Percentiles rank a stretch among this genome's conserved stretches.
Evolutionary conservation across 2,329 filamentous ascomycete genomes (phyloP).

Genomic region (Raffaelea ambrosiae): DNA sequence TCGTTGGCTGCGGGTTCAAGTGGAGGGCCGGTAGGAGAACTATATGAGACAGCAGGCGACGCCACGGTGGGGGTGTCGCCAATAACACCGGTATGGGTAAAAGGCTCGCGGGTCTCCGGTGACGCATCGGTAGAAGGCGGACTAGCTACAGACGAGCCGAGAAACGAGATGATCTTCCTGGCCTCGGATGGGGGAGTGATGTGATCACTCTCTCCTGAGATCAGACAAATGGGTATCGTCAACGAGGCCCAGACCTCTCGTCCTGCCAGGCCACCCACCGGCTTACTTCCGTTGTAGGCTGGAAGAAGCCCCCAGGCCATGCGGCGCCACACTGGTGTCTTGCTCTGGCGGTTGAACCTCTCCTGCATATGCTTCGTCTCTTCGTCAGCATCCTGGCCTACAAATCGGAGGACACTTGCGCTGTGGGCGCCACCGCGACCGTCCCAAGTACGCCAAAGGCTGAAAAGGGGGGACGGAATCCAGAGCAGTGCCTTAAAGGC

Average conservation of each 20-base stretch:
- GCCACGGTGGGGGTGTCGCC: too few relatives aligned
- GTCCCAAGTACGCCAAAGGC: conserved; percentile 71
- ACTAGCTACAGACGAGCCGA: not conserved
- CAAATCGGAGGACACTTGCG: conserved; percentile 69
- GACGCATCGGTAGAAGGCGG: too few relatives aligned
- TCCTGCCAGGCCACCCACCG: conserved; percentile 59
- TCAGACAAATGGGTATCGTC: conserved; percentile 64
- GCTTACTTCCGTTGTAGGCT: conserved; percentile 40
- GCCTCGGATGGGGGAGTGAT: conserved; percentile 43
- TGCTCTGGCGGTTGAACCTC: conserved; percentile 74
- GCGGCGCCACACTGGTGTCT: conserved; percentile 71
- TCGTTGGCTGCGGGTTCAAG: too few relatives aligned
- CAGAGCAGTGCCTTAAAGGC: conserved; percentile 50
- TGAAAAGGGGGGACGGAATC: conserved; percentile 64
- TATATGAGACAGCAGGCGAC: too few relatives aligned
- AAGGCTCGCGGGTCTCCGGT: too few relatives aligned
- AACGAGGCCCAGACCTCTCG: conserved; percentile 64
- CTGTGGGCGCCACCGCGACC: conserved; percentile 70
- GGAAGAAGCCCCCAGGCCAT: conserved; percentile 70
- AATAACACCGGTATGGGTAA: too few relatives aligned
- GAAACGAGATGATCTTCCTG: conserved; percentile 23
- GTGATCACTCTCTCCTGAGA: conserved; percentile 68
- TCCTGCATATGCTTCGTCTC: conserved; percentile 61
- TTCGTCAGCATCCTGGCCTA: conserved; percentile 55
- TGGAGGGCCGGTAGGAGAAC: too few relatives aligned